Conservation (phyloP, 2,329 filamentous ascomycete genomes). For the Exophiala sp. region DNA sequence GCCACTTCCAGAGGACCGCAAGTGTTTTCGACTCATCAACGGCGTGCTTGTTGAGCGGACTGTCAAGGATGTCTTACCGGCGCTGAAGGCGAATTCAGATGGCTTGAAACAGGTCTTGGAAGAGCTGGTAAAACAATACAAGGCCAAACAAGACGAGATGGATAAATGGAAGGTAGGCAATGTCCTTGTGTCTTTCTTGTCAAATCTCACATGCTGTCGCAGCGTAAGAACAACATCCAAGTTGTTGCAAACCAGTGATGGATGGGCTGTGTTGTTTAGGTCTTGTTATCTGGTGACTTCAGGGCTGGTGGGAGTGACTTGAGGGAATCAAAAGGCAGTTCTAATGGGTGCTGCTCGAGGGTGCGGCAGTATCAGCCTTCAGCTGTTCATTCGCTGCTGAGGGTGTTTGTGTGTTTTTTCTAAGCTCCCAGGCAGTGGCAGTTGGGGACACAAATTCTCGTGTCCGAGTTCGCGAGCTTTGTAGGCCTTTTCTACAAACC, state of each 20-base stretch:
- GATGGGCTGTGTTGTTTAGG: background rate
- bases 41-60: slow-evolving; percentile 92
- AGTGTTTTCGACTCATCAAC: slow-evolving; percentile 98
- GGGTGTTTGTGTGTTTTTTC: background rate
- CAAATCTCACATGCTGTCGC: slow-evolving; percentile 12
- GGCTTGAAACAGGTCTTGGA: slow-evolving; percentile 90
- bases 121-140: slow-evolving; percentile 94
- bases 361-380: background rate
- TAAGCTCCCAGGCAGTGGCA: background rate
- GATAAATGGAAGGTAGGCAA: slow-evolving; percentile 91
- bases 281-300: no score
- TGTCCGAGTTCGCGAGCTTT: background rate
- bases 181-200: background rate
- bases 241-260: slow-evolving; percentile 39
- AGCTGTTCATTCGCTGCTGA: background rate
- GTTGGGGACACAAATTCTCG: background rate
- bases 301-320: no score
- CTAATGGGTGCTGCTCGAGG: background rate
- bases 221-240: slow-evolving; percentile 48
- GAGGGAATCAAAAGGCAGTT: background rate
- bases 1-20: slow-evolving; percentile 75
- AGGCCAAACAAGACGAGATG: slow-evolving; percentile 86
- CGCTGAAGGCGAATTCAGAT: slow-evolving; percentile 87
- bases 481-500: background rate
- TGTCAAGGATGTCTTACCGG: slow-evolving; percentile 84